Percentiles rank a stretch among this genome's conserved stretches.
phyloP scores from a whole-genome alignment of 225 moss, liverwort and hornwort genomes.

The Sphagnum tenellum region DNA sequence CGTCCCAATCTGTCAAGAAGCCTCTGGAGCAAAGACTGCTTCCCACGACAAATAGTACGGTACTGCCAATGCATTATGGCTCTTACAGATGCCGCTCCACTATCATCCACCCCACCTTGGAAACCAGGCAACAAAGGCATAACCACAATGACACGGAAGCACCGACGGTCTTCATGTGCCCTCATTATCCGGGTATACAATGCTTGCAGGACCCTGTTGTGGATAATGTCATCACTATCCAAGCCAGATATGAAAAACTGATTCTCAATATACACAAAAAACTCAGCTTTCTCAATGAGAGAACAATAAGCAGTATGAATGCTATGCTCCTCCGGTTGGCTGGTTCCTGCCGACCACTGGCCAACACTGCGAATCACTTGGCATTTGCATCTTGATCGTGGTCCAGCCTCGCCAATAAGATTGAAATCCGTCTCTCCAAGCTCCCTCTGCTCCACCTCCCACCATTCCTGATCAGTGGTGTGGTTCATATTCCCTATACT shows the following conservation, averaged over 20 bases:
- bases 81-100: slow-evolving; percentile 49
- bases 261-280: slow-evolving; percentile 63
- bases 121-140: slow-evolving; percentile 53
- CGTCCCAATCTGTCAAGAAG: slow-evolving; percentile 34
- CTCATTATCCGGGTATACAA: slow-evolving; percentile 52
- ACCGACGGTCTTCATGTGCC: slow-evolving; percentile 34
- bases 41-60: slow-evolving; percentile 46
- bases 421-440: slow-evolving; percentile 19
- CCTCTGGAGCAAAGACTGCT: slow-evolving; percentile 30
- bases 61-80: slow-evolving; percentile 70
- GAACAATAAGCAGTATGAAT: slow-evolving; percentile 59
- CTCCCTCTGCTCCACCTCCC: slow-evolving; percentile 36
- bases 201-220: slow-evolving; percentile 48
- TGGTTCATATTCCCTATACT: slow-evolving; percentile 22
- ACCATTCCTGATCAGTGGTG: slow-evolving; percentile 29
- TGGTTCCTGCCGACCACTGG: slow-evolving; percentile 63
- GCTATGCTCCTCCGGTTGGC: slow-evolving; percentile 51
- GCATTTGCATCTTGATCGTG: slow-evolving; percentile 35
- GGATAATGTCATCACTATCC: slow-evolving; percentile 45
- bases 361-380: slow-evolving; percentile 57
- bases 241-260: slow-evolving; percentile 63
- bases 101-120: slow-evolving; percentile 52
- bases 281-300: slow-evolving; percentile 54
- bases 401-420: slow-evolving; percentile 39
- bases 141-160: slow-evolving; percentile 48